Evolutionary conservation across 2,329 filamentous ascomycete genomes (phyloP).

Genomic region (Calycina herbarum): DNA sequence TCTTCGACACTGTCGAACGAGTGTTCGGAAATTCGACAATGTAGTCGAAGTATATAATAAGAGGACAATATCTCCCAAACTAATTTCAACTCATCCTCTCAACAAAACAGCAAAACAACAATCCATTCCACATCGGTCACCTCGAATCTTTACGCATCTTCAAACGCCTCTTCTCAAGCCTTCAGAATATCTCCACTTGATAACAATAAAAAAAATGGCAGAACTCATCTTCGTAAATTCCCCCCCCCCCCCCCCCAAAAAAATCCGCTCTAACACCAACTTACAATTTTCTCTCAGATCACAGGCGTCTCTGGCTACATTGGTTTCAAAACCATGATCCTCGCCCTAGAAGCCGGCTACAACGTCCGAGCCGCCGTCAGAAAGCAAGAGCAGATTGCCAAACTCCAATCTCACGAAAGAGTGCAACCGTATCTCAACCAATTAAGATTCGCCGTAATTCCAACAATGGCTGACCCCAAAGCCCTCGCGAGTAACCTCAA

Average conservation of each 20-base stretch:
- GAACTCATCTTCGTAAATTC: constrained; percentile 21
- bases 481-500: constrained; percentile 18
- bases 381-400: constrained; percentile 20
- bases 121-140: no score
- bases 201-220: not conserved
- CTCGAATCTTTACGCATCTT: no score
- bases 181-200: no score
- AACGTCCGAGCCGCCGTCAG: constrained; percentile 25
- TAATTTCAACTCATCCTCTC: no score
- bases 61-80: no score
- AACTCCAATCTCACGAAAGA: constrained; percentile 16
- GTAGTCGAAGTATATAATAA: no score
- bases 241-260: not conserved
- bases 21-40: no score
- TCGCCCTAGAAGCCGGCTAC: constrained; percentile 24
- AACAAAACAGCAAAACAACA: no score
- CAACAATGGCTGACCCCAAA: constrained; percentile 16
- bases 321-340: constrained; percentile 23
- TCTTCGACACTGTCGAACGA: no score
- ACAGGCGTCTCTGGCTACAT: constrained; percentile 29
- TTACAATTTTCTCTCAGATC: constrained; percentile 16
- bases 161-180: no score
- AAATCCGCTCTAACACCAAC: constrained; percentile 1
- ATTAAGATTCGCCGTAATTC: constrained; percentile 20
- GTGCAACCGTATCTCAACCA: constrained; percentile 38